Evolutionary conservation across 2,329 filamentous ascomycete genomes (phyloP).

Genomic region (Zalaria sp.): DNA sequence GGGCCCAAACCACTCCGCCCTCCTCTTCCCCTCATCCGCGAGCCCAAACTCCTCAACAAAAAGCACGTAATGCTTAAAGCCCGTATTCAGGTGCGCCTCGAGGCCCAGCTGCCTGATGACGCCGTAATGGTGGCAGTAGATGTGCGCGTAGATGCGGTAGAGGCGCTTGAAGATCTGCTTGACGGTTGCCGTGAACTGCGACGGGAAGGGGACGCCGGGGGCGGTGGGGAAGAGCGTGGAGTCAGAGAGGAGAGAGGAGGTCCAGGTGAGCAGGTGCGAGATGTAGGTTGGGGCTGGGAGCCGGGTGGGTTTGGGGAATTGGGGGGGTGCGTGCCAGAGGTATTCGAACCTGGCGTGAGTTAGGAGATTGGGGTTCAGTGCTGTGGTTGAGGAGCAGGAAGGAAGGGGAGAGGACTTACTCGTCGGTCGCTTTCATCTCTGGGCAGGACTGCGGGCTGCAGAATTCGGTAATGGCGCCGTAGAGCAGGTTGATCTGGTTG

Average conservation of each 20-base stretch:
- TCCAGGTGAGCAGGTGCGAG: conserved; percentile 94
- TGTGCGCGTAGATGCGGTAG: conserved; percentile 93
- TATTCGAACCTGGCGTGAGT: conserved; percentile 66
- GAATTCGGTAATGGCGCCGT: conserved; percentile 97
- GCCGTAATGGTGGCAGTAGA: conserved; percentile 97
- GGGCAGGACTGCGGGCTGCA: conserved; percentile 90
- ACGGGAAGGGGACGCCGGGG: conserved; percentile 77
- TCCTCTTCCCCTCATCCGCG: conserved; percentile 59
- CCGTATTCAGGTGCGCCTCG: conserved; percentile 95
- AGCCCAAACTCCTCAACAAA: conserved; percentile 95
- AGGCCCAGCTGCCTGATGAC: conserved; percentile 89
- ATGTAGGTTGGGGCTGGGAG: conserved; percentile 97
- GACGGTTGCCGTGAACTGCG: conserved; percentile 81
- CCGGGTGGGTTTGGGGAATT: conserved; percentile 92
- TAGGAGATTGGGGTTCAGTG: conserved; percentile 2
- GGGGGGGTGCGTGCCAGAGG: conserved; percentile 92
- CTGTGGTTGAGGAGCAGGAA: not conserved
- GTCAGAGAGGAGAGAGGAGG: conserved; percentile 90
- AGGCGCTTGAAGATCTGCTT: conserved; percentile 99
- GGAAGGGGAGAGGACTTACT: conserved; percentile 42
- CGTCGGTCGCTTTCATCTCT: conserved; percentile 99
- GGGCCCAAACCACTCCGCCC: conserved; percentile 84
- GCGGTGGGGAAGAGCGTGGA: conserved; percentile 70
- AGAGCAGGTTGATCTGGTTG: conserved; percentile 98
- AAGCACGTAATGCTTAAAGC: conserved; percentile 98